Evolutionary conservation across 73 alveolate species (phyloP), one percentile per base, ranked within the genome.

Genomic region (Paramecium pentaurelia): DNA sequence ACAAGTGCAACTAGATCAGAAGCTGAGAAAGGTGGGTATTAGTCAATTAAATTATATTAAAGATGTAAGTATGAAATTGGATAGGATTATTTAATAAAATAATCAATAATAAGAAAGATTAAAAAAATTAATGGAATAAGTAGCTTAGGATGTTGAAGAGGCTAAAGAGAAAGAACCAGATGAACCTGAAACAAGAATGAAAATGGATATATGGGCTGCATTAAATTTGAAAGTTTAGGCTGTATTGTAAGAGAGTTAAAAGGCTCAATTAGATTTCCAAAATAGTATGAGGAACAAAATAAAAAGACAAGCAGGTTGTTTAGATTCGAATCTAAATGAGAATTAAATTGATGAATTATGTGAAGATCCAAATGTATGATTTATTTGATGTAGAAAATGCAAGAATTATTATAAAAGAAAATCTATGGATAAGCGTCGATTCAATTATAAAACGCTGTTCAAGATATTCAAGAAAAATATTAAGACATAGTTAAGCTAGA

Each of bases 161-260:
- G 75, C 77, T 18, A 80, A 36, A 18, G 49, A 49, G 14, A 42
- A 80, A 28, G 91, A 80, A 14, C 91, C 91, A 8, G 77, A 80
- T 20, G 91, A 80, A 47, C 91, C 91, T 18, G 91, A 80, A 47
- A 80, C 91, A 27, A 80, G 91, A 80, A 80, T 80, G 91, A 80
- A 47, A 47, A 80, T 80, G 49, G 91, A 80, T 22, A 45, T 80
- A 0, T 49, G 58, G 58, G 34, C 27, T 6, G 91, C 91, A 14
- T 32, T 80, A 60, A 80, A 60, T 22, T 20, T 80, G 27, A 80
- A 80, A 80, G 49, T 18, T 1, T 25, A 80, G 58, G 34, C 71
- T 25, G 91, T 80, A 18, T 36, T 80, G 10, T 6, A 49, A 47
- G 71, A 80, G 25, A 44, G 42, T 18, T 37, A 80, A 80, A 27